Conservation (phyloP, 2,329 filamentous ascomycete species). For the Trichoderma sp. region DNA sequence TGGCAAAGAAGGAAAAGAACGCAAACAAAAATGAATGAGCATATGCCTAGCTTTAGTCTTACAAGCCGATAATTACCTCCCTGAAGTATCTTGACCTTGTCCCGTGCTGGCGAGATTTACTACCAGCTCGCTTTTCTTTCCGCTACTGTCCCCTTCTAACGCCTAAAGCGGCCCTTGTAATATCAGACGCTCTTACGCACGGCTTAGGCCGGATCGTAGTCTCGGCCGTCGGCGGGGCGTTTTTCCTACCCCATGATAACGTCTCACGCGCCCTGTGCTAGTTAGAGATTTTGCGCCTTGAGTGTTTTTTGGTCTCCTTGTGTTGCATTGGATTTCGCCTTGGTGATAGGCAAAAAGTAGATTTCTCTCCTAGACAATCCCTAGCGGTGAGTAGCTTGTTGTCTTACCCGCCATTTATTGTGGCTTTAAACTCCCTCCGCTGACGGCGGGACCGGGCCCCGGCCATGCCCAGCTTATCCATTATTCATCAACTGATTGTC, state of each 20-base stretch:
- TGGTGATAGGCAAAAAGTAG: not conserved
- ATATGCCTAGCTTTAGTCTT: constrained; percentile 18
- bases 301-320: not conserved
- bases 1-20: constrained; percentile 28
- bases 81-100: not conserved
- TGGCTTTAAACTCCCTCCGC: constrained; percentile 16
- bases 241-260: constrained; percentile 17
- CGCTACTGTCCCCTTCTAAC: not conserved
- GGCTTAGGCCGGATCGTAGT: constrained; percentile 23
- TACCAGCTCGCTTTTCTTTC: not conserved
- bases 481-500: constrained; percentile 18
- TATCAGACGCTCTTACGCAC: not conserved
- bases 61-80: constrained; percentile 24
- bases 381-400: constrained; percentile 3
- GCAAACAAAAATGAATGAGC: constrained; percentile 8
- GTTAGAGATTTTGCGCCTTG: not conserved
- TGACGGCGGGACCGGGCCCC: constrained; percentile 7
- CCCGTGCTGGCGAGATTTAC: not conserved
- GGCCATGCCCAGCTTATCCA: constrained; percentile 5
- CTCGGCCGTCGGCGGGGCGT: constrained; percentile 24
- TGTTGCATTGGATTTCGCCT: not conserved
- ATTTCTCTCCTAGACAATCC: not conserved
- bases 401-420: not conserved
- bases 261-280: constrained; percentile 17
- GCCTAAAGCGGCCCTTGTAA: not conserved